These are phyloP conservation scores for Annulohypoxylon truncatum DNA, from an alignment of 2,329 filamentous ascomycete genomes.

Conservation along the genomic window DNA sequence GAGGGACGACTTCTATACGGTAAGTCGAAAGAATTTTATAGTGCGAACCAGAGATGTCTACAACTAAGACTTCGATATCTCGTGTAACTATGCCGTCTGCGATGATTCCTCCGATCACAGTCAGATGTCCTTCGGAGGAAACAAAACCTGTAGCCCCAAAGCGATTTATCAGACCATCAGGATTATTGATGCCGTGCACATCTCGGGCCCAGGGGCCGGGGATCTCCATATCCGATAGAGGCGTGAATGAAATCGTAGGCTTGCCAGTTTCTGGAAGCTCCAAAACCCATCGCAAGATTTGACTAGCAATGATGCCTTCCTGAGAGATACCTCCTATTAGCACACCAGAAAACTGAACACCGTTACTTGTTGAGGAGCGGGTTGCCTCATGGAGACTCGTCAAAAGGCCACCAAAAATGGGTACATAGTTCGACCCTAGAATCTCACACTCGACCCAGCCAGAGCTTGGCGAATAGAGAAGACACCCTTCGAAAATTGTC, in stretches of 20 bases:
- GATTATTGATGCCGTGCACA: constrained; percentile 24
- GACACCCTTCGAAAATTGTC: constrained; percentile 61
- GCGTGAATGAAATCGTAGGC: constrained; percentile 49
- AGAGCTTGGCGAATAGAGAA: constrained; percentile 61
- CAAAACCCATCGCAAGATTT: constrained; percentile 74
- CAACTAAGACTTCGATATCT: constrained; percentile 63
- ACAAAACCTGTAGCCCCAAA: constrained; percentile 58
- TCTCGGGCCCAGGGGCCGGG: constrained; percentile 22
- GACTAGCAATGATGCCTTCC: constrained; percentile 71
- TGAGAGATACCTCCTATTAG: constrained; percentile 77
- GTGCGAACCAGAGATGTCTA: constrained; percentile 52
- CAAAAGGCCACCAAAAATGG: constrained; percentile 60
- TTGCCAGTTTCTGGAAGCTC: constrained; percentile 37
- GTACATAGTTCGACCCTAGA: constrained; percentile 49
- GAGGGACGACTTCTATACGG: constrained; percentile 35
- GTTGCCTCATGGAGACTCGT: constrained; percentile 48
- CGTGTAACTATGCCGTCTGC: constrained; percentile 56
- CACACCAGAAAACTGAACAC: constrained; percentile 65
- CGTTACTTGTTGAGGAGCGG: constrained; percentile 37
- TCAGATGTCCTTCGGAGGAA: constrained; percentile 42
- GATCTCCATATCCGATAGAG: constrained; percentile 15
- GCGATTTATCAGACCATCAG: constrained; percentile 46
- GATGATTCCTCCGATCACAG: constrained; percentile 59
- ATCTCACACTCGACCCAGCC: constrained; percentile 62
- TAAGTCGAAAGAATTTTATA: constrained; percentile 45